Conservation (phyloP, 2,329 filamentous ascomycete genomes). For the Magnaporthiopsis rhizophila region DNA sequence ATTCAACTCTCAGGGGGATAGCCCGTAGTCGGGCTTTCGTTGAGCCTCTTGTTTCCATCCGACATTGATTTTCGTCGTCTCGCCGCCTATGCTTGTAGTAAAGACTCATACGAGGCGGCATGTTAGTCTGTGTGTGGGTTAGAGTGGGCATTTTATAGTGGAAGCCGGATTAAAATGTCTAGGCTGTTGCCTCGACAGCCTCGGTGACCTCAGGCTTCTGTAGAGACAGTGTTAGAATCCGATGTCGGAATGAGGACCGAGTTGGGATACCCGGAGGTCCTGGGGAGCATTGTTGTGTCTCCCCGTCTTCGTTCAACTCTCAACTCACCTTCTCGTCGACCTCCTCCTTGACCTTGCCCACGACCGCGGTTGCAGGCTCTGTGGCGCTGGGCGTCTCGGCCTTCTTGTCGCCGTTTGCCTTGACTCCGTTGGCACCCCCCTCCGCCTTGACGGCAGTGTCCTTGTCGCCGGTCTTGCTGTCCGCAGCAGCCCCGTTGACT, state of each 20-base stretch:
- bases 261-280: no score
- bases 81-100: not conserved
- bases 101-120: not conserved
- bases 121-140: not conserved
- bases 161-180: not conserved
- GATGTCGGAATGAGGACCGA: conserved; percentile 4
- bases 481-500: conserved; percentile 37
- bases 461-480: conserved; percentile 27
- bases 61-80: not conserved
- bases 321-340: conserved; percentile 22
- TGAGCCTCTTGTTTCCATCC: not conserved
- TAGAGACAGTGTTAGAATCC: not conserved
- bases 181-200: conserved; percentile 14
- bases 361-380: conserved; percentile 22
- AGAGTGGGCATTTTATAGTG: not conserved
- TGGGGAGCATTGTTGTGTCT: no score
- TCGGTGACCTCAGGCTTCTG: conserved; percentile 1
- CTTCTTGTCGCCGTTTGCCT: conserved; percentile 29
- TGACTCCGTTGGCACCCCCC: conserved; percentile 30
- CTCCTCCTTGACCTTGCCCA: conserved; percentile 23
- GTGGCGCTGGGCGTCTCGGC: conserved; percentile 6
- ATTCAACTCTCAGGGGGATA: not conserved
- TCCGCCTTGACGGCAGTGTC: conserved; percentile 24
- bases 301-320: not conserved
- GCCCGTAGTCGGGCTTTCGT: not conserved